These are phyloP conservation scores for Ogataea paradorogensis DNA, from an alignment of 805 yeast species.

Conservation along the genomic window DNA sequence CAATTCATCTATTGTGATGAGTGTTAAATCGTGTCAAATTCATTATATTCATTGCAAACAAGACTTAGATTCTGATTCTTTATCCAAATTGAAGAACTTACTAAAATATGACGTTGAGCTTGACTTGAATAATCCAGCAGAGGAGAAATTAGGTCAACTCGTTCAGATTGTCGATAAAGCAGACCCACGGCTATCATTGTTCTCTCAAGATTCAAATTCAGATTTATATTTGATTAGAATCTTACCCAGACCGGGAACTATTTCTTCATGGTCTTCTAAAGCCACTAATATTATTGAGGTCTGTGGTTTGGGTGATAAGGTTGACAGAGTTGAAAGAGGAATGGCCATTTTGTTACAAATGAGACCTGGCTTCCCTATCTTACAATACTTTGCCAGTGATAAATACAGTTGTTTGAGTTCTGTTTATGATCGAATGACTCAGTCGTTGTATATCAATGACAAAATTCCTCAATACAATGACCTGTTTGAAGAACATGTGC, in stretches of 20 bases:
- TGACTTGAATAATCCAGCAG: slow-evolving; percentile 44
- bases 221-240: slow-evolving; percentile 65
- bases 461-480: slow-evolving; percentile 65
- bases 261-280: slow-evolving; percentile 98
- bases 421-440: slow-evolving; percentile 94
- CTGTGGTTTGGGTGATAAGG: slow-evolving; percentile 70
- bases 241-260: slow-evolving; percentile 91
- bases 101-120: slow-evolving; percentile 72
- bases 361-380: slow-evolving; percentile 66
- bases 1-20: slow-evolving; percentile 62
- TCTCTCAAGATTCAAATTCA: slow-evolving; percentile 29
- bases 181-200: slow-evolving; percentile 11
- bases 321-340: slow-evolving; percentile 92
- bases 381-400: slow-evolving; percentile 50
- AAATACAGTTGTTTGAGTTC: slow-evolving; percentile 56
- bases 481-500: slow-evolving; percentile 72
- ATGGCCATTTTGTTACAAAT: slow-evolving; percentile 68
- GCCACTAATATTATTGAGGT: slow-evolving; percentile 93
- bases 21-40: slow-evolving; percentile 69
- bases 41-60: slow-evolving; percentile 73
- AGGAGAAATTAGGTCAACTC: slow-evolving; percentile 21
- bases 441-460: slow-evolving; percentile 52
- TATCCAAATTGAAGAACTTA: slow-evolving; percentile 52
- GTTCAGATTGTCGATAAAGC: slow-evolving; percentile 30
- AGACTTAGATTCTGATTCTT: slow-evolving; percentile 39